Conservation (phyloP, 345 rosid species). For the sweet orange (Citrus sinensis) region DNA sequence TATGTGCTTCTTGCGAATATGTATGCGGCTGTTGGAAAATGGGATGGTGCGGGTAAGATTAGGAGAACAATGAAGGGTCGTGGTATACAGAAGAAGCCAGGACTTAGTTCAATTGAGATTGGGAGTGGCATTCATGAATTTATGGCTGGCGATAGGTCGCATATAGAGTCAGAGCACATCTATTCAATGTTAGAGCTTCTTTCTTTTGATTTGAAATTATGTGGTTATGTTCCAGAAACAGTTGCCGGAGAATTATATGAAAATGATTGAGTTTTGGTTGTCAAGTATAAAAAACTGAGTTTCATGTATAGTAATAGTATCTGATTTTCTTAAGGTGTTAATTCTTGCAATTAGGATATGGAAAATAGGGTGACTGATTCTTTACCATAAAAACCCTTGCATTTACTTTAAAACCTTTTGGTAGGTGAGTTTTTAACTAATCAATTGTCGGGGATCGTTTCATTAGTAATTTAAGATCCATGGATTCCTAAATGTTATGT, state of each 20-base stretch:
- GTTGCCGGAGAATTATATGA: conserved; percentile 3
- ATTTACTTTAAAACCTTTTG: too few species aligned
- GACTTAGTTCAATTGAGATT: conserved; percentile 69
- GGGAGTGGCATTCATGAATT: conserved; percentile 55
- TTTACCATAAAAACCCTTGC: too few species aligned
- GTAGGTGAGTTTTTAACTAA: too few species aligned
- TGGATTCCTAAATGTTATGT: too few species aligned
- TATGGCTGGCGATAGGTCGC: conserved; percentile 62
- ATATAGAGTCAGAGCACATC: conserved; percentile 36
- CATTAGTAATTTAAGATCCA: too few species aligned
- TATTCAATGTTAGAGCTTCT: conserved; percentile 46
- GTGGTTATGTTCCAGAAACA: conserved; percentile 31
- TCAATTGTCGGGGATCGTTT: too few species aligned
- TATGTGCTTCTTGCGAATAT: conserved; percentile 65
- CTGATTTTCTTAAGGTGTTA: too few species aligned
- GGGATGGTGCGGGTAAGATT: conserved; percentile 72
- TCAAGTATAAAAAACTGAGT: too few species aligned
- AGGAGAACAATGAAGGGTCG: conserved; percentile 67
- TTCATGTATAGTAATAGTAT: too few species aligned
- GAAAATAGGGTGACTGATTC: too few species aligned
- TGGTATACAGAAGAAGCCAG: conserved; percentile 70
- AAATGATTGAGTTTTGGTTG: conserved; percentile 19
- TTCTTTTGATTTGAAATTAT: conserved; percentile 33
- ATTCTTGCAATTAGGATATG: too few species aligned
- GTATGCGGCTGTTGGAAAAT: conserved; percentile 65